These are phyloP conservation scores for Eucalyptus curtisii DNA, from an alignment of 345 rosid species.

Conservation along the genomic window DNA sequence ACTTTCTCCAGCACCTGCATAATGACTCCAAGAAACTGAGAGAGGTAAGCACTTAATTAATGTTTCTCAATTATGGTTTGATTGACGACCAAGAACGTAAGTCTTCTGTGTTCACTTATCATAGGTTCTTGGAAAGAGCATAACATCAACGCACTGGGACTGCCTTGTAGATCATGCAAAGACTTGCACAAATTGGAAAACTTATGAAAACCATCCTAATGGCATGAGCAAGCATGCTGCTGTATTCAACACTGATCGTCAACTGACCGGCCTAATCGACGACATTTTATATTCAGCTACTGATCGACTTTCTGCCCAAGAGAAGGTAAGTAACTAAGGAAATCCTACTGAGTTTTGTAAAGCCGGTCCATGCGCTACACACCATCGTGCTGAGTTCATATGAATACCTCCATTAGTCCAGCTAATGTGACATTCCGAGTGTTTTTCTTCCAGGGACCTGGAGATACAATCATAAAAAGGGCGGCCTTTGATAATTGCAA, in stretches of 20 bases:
- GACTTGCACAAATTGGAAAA: neutral
- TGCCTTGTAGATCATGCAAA: neutral
- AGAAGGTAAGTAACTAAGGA: neutral
- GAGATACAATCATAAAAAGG: neutral
- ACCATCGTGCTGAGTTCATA: neutral
- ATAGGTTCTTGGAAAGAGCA: neutral
- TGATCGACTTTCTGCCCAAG: neutral
- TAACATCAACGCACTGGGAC: neutral
- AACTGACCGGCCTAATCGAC: neutral
- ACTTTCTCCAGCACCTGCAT: constrained; percentile 50
- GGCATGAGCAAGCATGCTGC: neutral
- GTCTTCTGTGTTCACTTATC: neutral
- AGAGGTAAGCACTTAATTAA: neutral
- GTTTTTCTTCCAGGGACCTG: neutral
- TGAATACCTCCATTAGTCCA: rapidly evolving
- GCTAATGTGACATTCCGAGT: neutral
- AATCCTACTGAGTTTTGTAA: neutral
- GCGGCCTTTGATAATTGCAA: neutral
- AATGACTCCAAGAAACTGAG: constrained; percentile 36
- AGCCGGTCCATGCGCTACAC: neutral
- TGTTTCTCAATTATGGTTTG: neutral
- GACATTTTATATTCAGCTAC: neutral
- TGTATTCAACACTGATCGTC: neutral
- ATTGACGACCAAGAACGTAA: neutral
- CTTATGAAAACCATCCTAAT: neutral